Conservation (phyloP, 164 flowering plant genomes). For the Brasenia schreberi region DNA sequence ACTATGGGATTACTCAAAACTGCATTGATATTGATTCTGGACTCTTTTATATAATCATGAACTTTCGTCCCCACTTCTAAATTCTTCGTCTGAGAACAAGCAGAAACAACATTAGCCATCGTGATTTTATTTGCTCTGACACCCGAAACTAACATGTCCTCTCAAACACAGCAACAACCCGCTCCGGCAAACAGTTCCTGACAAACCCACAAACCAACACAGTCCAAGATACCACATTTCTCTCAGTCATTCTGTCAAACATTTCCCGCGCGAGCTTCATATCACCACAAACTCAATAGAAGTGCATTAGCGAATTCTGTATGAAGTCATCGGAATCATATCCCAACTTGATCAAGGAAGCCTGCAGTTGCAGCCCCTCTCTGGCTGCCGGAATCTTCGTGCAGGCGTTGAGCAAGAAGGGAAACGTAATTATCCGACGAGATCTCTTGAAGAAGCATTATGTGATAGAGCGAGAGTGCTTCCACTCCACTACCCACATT, state of each 20-base stretch:
- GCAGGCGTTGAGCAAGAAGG: slow-evolving; percentile 38
- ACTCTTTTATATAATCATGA: slow-evolving; percentile 18
- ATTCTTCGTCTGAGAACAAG: slow-evolving; percentile 49
- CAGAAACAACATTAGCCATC: slow-evolving; percentile 43
- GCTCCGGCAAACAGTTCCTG: slow-evolving; percentile 14
- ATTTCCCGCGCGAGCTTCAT: slow-evolving; percentile 20
- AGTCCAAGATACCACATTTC: slow-evolving; percentile 64
- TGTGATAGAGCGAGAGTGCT: slow-evolving; percentile 25
- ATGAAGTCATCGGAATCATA: slow-evolving; percentile 26
- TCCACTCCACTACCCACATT: slow-evolving; percentile 23
- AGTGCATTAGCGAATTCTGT: slow-evolving; percentile 39
- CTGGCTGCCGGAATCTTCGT: slow-evolving; percentile 16
- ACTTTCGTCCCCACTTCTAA: slow-evolving; percentile 25
- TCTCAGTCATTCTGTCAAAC: slow-evolving; percentile 43
- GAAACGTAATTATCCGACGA: slow-evolving; percentile 36
- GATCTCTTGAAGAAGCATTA: slow-evolving; percentile 24
- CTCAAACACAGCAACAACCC: slow-evolving; percentile 48
- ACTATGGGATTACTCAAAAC: slow-evolving; percentile 40
- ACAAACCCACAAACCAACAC: slow-evolving; percentile 45
- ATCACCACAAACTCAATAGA: slow-evolving; percentile 38
- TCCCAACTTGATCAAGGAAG: slow-evolving; percentile 30
- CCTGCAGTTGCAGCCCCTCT: slow-evolving; percentile 46
- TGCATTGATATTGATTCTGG: slow-evolving; percentile 18
- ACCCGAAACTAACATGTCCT: slow-evolving; percentile 31
- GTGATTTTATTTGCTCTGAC: slow-evolving; percentile 39